These are phyloP conservation scores for Thermomyces lanuginosus DNA, from an alignment of 2,329 filamentous ascomycete genomes.

Conservation along the genomic window DNA sequence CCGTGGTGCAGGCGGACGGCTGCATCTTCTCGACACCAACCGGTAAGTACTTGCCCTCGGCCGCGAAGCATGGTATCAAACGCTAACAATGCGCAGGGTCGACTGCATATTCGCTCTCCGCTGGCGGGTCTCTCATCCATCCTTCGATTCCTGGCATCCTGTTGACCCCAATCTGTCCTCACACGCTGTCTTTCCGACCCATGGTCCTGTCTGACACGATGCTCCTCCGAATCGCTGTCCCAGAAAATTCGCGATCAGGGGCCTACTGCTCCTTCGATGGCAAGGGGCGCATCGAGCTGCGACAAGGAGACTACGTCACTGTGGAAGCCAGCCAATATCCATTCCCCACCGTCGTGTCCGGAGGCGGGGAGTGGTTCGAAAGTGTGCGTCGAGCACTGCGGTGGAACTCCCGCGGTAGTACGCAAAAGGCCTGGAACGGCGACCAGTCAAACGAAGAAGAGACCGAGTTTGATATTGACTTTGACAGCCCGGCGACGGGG, in stretches of 20 bases:
- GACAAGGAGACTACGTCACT: slow-evolving; percentile 86
- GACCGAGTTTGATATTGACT: slow-evolving; percentile 84
- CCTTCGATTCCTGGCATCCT: slow-evolving; percentile 94
- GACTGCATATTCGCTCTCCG: slow-evolving; percentile 90
- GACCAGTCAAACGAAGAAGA: slow-evolving; percentile 36
- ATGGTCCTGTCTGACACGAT: slow-evolving; percentile 96
- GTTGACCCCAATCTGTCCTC: slow-evolving; percentile 91
- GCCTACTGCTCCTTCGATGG: slow-evolving; percentile 97
- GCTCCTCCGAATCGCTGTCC: slow-evolving; percentile 75
- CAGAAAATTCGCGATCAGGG: slow-evolving; percentile 68
- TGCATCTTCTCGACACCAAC: slow-evolving; percentile 97
- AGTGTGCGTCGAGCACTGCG: slow-evolving; percentile 79
- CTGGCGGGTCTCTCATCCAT: slow-evolving; percentile 86
- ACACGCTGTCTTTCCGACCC: slow-evolving; percentile 88
- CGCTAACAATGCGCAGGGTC: slow-evolving; percentile 35
- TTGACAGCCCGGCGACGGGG: slow-evolving; percentile 39
- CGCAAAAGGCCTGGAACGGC: slow-evolving; percentile 65
- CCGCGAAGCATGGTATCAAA: background rate
- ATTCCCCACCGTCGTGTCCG: slow-evolving; percentile 87
- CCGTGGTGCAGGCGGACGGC: slow-evolving; percentile 88
- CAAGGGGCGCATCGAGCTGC: slow-evolving; percentile 85
- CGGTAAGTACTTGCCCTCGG: slow-evolving; percentile 30
- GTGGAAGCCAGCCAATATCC: slow-evolving; percentile 93
- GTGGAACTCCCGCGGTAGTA: slow-evolving; percentile 87
- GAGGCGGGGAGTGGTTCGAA: slow-evolving; percentile 88